phyloP scores from a whole-genome alignment of 352 stramenopile genomes.

The Phytophthora pinifolia region DNA sequence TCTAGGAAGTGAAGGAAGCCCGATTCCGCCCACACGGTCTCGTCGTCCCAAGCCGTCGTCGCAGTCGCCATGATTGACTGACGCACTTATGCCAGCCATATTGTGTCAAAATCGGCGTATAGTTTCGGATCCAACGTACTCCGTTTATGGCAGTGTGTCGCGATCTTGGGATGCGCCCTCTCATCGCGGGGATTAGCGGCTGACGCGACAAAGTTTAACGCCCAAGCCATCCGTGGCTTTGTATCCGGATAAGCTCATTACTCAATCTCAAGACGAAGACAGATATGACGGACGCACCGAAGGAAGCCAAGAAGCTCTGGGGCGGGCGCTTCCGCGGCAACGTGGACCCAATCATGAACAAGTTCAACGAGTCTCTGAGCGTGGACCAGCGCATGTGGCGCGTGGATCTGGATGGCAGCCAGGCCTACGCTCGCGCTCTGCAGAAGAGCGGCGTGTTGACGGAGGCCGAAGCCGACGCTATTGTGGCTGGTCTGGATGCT shows the following conservation, averaged over 20 bases:
- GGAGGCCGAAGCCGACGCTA: constrained; percentile 70
- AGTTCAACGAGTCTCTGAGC: constrained; percentile 98
- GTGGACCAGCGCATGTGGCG: constrained; percentile 98
- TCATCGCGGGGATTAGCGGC: constrained; percentile 17
- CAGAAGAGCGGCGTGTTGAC: constrained; percentile 93
- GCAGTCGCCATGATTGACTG: neutral
- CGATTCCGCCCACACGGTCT: constrained; percentile 37
- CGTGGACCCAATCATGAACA: constrained; percentile 96
- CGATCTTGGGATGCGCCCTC: neutral
- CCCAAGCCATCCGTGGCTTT: too few species aligned
- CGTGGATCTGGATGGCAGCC: constrained; percentile 95
- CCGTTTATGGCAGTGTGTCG: too few species aligned
- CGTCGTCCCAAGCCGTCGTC: constrained; percentile 38
- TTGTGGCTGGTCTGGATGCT: constrained; percentile 32
- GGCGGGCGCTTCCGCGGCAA: constrained; percentile 94
- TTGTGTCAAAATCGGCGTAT: too few species aligned
- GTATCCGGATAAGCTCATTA: neutral
- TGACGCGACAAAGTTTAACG: neutral
- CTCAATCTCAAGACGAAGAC: constrained; percentile 3
- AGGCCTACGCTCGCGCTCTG: constrained; percentile 94
- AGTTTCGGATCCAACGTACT: too few species aligned
- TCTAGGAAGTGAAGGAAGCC: constrained; percentile 64
- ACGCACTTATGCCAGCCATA: constrained; percentile 7
- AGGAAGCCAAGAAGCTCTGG: constrained; percentile 82
- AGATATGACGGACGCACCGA: constrained; percentile 33